Conservation (phyloP, 2,329 filamentous ascomycete species). For the Lasiodiplodia sp. region DNA sequence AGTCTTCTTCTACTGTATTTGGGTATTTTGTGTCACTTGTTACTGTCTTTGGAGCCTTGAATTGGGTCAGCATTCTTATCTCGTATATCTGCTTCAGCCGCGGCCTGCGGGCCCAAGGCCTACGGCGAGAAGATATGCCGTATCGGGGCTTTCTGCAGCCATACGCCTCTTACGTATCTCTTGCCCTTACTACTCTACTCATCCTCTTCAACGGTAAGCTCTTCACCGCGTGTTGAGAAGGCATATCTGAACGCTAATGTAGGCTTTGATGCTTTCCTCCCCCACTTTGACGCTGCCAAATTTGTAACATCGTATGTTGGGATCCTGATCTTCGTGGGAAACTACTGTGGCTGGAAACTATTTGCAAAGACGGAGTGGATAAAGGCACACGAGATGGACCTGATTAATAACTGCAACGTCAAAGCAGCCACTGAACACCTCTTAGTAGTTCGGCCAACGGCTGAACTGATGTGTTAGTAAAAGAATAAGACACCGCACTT, state of each 20-base stretch:
- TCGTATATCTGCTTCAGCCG: constrained; percentile 51
- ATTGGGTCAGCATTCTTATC: constrained; percentile 54
- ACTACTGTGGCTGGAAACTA: constrained; percentile 28
- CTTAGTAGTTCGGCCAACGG: not conserved
- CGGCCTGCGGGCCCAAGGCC: constrained; percentile 48
- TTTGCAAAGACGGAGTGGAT: constrained; percentile 23
- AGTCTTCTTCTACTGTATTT: constrained; percentile 48
- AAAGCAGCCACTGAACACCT: not conserved
- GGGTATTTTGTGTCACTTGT: constrained; percentile 54
- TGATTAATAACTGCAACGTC: constrained; percentile 7
- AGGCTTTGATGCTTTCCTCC: constrained; percentile 31
- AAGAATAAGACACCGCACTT: not conserved
- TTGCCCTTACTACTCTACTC: constrained; percentile 41
- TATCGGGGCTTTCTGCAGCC: constrained; percentile 52
- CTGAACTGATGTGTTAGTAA: not conserved
- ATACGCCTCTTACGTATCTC: constrained; percentile 48
- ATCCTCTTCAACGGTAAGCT: constrained; percentile 29
- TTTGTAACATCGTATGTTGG: constrained; percentile 39
- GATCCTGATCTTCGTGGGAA: constrained; percentile 40
- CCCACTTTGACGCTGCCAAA: constrained; percentile 13
- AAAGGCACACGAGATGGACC: constrained; percentile 19
- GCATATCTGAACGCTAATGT: not conserved
- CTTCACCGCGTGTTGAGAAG: too few species aligned
- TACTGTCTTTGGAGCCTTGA: constrained; percentile 54
- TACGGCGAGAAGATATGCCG: constrained; percentile 45